phyloP scores from a whole-genome alignment of 306 rosid species.

The Acmispon strigosus region DNA sequence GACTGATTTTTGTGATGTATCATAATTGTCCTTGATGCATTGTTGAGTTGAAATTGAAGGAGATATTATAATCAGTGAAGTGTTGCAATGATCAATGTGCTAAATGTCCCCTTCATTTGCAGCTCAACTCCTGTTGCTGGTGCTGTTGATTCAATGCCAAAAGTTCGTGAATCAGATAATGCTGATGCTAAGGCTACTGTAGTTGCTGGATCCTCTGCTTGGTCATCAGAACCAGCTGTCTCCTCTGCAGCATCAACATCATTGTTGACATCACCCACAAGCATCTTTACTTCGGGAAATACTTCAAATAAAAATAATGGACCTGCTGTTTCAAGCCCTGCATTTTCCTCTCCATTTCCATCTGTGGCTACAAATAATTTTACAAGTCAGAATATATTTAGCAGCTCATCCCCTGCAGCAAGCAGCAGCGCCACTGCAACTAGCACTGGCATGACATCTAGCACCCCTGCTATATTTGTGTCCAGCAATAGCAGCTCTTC shows the following conservation, averaged over 20 bases:
- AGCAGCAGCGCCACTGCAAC: constrained; percentile 10
- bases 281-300: constrained; percentile 27
- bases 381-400: constrained; percentile 37
- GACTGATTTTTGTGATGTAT: background rate
- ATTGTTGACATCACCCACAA: constrained; percentile 24
- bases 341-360: constrained; percentile 22
- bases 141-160: constrained; percentile 21
- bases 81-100: background rate
- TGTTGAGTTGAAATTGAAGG: background rate
- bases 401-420: constrained; percentile 26
- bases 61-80: constrained; percentile 3
- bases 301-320: constrained; percentile 42
- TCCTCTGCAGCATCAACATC: constrained; percentile 37
- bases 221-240: constrained; percentile 36
- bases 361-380: constrained; percentile 22
- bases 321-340: constrained; percentile 30
- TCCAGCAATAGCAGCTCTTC: constrained; percentile 27
- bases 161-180: constrained; percentile 34
- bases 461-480: constrained; percentile 21
- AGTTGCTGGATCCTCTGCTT: constrained; percentile 27
- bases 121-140: constrained; percentile 40
- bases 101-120: constrained; percentile 25
- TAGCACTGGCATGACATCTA: constrained; percentile 17
- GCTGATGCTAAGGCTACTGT: constrained; percentile 32
- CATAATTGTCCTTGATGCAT: background rate